phyloP scores from a whole-genome alignment of 768 basidiomycete species.

The Lanmaoa pseudosensibilis region DNA sequence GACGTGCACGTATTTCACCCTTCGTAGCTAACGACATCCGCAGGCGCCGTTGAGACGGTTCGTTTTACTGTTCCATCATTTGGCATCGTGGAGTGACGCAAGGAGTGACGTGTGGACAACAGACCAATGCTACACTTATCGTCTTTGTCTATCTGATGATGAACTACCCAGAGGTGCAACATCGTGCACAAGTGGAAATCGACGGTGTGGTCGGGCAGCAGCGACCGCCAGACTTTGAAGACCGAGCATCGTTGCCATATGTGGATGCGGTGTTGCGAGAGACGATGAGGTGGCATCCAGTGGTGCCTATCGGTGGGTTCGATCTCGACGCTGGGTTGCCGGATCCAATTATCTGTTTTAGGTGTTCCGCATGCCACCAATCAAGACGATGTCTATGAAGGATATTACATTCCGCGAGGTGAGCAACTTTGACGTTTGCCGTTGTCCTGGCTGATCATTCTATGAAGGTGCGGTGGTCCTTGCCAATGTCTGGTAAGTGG shows the following conservation, averaged over 20 bases:
- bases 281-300: constrained; percentile 30
- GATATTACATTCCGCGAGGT: constrained; percentile 36
- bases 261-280: constrained; percentile 36
- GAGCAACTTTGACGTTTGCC: background rate
- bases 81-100: background rate
- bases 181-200: constrained; percentile 34
- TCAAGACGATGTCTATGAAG: constrained; percentile 37
- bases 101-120: background rate
- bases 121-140: constrained; percentile 28
- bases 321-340: background rate
- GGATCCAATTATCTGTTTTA: constrained; percentile 7
- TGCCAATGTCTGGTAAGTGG: constrained; percentile 14
- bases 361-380: constrained; percentile 43
- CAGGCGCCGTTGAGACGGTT: constrained; percentile 36
- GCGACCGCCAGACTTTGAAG: constrained; percentile 34
- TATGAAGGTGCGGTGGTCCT: constrained; percentile 11
- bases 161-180: constrained; percentile 28
- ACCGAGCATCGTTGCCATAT: constrained; percentile 32
- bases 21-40: background rate
- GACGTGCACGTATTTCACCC: too few species aligned
- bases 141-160: constrained; percentile 34
- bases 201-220: constrained; percentile 29
- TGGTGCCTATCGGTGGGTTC: constrained; percentile 25
- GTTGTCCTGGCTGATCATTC: background rate
- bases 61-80: background rate